Evolutionary conservation across 2,329 filamentous ascomycete genomes (phyloP), one percentile per base, ranked within the genome.

Genomic region (Calycina marina): DNA sequence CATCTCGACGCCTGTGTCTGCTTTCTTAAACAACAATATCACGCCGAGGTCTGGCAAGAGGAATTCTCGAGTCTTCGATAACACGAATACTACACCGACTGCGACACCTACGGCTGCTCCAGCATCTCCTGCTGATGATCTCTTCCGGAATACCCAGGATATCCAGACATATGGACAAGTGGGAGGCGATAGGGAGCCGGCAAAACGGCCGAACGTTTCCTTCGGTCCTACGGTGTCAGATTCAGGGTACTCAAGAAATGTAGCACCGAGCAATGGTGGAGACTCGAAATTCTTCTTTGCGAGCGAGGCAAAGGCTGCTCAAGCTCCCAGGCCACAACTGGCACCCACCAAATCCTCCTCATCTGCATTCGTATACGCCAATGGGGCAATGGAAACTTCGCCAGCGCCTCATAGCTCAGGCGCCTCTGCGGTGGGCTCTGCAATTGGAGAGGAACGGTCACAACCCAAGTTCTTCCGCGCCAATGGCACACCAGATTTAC

Each of bases 281-380:
- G 66, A 69, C 31, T 28, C 77, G 32, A 88, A 84, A 59, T 96
- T 96, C 65, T 94, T 98, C 54, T 86, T 92, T 53, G 90, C 86
- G 16, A 83, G 76, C 52, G 83, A 93, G 45, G 79, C 69, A 24
- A 76, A 69, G 45, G 56, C 61, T 9, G 38, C 35, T 26, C 41
- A 42, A 22, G 25, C 43, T 11, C 11, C 40, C 26, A 44, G 42
- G 39, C 39, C 44, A 17, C 31, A 40, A 14, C 16, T 44, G 5
- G 38, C 37, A 15, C 28, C 41, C 14, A 47, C 45, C 16, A 39
- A 31, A 14, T 39, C 58, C 16, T 57, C 57, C 18, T 59, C 55
- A n/a, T 2, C 20, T n/a, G n/a, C n/a, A n/a, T 67, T 67, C 49
- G 60, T 67, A 41, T 63, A 68, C 44, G 63, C 63, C 4, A 65